phyloP scores from a whole-genome alignment of 2,329 filamentous ascomycete genomes.

The Nemania abortiva region DNA sequence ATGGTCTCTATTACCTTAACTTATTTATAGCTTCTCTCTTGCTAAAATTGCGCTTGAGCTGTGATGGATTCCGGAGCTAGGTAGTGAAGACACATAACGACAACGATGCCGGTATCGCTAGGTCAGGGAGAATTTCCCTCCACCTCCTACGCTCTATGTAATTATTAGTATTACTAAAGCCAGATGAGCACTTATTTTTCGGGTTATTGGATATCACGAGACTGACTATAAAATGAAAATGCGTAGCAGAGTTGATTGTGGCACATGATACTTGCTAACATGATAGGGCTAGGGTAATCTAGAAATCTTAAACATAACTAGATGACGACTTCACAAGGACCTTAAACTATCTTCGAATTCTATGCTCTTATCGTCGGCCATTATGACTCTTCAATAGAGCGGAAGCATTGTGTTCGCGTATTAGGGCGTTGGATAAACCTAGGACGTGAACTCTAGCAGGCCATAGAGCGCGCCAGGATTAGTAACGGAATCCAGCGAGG shows the following conservation, averaged over 20 bases:
- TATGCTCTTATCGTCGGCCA: background rate
- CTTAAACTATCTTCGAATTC: background rate
- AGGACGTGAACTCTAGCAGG: background rate
- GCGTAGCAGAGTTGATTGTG: background rate
- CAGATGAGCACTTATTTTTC: background rate
- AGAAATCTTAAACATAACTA: background rate
- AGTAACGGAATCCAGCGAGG: background rate
- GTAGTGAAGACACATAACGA: background rate
- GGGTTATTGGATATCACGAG: background rate
- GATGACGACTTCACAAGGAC: background rate
- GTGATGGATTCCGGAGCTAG: background rate
- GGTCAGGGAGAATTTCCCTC: background rate
- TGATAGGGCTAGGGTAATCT: background rate
- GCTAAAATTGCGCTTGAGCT: background rate
- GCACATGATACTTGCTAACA: background rate
- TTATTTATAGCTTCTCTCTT: background rate
- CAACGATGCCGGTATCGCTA: too few relatives aligned
- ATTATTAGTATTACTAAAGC: background rate
- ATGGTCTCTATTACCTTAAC: too few relatives aligned
- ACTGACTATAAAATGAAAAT: background rate
- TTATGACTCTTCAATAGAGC: too few relatives aligned
- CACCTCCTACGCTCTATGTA: background rate
- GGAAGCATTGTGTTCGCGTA: too few relatives aligned
- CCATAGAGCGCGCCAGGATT: background rate
- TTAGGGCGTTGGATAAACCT: background rate